Base-by-base conservation (phyloP, 163 green algal genomes). In the Trebouxiophyceae sp. region DNA sequence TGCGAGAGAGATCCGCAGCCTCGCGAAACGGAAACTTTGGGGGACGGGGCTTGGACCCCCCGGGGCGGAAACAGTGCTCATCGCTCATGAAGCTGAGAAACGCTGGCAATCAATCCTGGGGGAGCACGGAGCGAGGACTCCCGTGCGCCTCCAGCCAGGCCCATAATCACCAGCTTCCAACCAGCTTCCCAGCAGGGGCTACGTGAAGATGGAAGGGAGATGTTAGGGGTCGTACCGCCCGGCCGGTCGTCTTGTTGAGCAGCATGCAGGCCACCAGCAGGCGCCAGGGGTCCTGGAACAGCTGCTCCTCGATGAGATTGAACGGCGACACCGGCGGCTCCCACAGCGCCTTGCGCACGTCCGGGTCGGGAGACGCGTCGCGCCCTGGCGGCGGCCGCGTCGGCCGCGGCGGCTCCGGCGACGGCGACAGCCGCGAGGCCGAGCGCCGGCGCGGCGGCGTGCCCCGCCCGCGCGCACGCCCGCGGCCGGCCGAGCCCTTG, bases 201-300 rank as follows among this genome's bases (percentile, higher is more conserved):
- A n/a, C n/a, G n/a, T n/a, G 6, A 58, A 58, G 16, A 26, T 58
- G 6, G 50, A 8, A 58, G 24, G 22, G 24, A 12, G 24, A 31
- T 8, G 39, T 16, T 16, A 50, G 16, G 39, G 39, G 8, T 8
- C 39, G 8, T 50, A 57, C 47, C 19, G 47, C 23, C 8, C 23
- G 19, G 47, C 47, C 47, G 26, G 68, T 75, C 2, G 89, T 96
- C 63, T 91, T 93, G 74, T 97, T 97, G 3, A 97, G 83, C 57
- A 97, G 82, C 66, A 96, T 89, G 79, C 92, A 97, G 1, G 82
- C 87, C 61, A 97, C 75, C 62, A 97, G 77, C 59, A 97, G 70
- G 60, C 84, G 84, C 91, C 92, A 97, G n/a, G 92, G 92, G 71
- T 96, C 74, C 1, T 72, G 33, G 50, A 84, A 96, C 65, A 97